phyloP scores from a whole-genome alignment of 2,329 filamentous ascomycete species.

The Stachybotrys chartarum region DNA sequence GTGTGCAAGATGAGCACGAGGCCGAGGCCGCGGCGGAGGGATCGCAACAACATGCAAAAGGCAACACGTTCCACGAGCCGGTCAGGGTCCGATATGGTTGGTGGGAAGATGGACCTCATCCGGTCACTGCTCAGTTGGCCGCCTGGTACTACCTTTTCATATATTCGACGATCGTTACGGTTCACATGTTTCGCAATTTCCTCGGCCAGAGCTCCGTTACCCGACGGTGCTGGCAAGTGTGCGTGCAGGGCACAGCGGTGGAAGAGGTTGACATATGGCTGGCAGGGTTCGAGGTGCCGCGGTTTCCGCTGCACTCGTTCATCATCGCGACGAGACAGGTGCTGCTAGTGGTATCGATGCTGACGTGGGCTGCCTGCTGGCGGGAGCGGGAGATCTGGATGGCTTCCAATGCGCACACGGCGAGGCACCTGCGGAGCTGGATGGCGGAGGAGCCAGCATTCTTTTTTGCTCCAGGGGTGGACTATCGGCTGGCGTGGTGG shows the following conservation, averaged over 20 bases:
- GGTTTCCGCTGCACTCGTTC: not conserved
- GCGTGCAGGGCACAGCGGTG: not conserved
- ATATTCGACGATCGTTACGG: not conserved
- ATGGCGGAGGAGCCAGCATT: constrained; percentile 2
- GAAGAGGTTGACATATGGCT: not conserved
- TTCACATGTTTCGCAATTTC: not conserved
- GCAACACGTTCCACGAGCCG: too few relatives aligned
- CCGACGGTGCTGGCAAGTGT: not conserved
- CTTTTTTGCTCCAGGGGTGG: constrained; percentile 5
- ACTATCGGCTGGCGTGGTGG: not conserved
- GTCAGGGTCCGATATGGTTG: too few relatives aligned
- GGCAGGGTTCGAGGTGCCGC: not conserved
- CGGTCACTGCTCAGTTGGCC: not conserved
- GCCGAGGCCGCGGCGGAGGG: too few relatives aligned
- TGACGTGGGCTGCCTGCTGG: constrained; percentile 9
- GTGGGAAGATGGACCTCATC: too few relatives aligned
- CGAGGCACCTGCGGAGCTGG: constrained; percentile 16
- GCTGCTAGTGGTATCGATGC: constrained; percentile 7
- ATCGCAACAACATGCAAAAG: too few relatives aligned
- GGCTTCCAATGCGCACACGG: constrained; percentile 20
- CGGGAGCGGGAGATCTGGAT: constrained; percentile 20
- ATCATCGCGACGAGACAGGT: constrained; percentile 2
- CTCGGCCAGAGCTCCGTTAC: not conserved
- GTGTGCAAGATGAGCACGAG: too few relatives aligned
- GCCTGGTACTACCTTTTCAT: not conserved